Evolutionary conservation across 2,329 filamentous ascomycete species (phyloP), one percentile per base, ranked within the genome.

Genomic region (Lasiodiplodia theobromae): DNA sequence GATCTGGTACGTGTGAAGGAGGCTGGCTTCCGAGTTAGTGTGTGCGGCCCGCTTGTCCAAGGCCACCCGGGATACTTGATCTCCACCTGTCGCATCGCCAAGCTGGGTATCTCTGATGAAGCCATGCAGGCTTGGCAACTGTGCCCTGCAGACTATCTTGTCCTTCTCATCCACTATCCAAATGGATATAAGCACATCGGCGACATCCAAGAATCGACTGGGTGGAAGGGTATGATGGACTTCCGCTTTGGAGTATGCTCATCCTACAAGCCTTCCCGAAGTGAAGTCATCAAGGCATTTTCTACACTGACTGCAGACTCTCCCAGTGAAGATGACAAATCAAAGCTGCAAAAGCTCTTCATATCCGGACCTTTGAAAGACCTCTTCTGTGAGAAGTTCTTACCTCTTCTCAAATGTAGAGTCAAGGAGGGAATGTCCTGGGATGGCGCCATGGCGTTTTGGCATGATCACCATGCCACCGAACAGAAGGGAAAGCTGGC

Each of bases 101-200:
- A 91, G 72, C 86, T 97, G 1, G 89, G 87, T 0, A 87, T 97
- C 14, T 91, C 92, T 0, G 85, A 90, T 47, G 92, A 94, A 74
- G 89, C 89, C 0, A 86, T 93, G 78, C 85, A 91, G 74, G 92
- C 93, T 1, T 97, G 94, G 94, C 86, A 90, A 69, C 77, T 97
- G 12, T 79, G 86, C 16, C 79, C 84, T 0, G 79, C 83, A 0
- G 90, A 94, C 40, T 94, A 95, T 74, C 78, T 97, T 49, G 86
- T 95, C 4, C 82, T 96, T 4, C 82, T 97, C 25, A 85, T 96
- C 53, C 86, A 86, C 44, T 91, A 91, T 71, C 80, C 84, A 0
- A 77, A 79, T n/a, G 84, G 82, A 0, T 97, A 96, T 77, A 84
- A 83, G 38, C 81, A 82, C 3, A 81, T 91, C 60, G 85, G 75